Conservation (phyloP, 768 basidiomycete genomes). For the Podaxis sp. region DNA sequence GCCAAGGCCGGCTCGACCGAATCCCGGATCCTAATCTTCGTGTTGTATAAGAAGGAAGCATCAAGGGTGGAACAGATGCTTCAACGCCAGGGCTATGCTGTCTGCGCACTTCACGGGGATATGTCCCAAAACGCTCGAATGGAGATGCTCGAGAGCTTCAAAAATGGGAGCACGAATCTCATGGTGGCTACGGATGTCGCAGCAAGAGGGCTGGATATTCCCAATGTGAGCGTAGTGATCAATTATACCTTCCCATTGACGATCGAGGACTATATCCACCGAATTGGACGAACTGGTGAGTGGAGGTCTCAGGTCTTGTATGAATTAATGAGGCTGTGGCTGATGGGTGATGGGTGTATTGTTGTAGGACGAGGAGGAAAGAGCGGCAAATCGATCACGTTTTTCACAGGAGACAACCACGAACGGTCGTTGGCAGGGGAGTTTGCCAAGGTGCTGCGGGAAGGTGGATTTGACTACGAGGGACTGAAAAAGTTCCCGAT, state of each 20-base stretch:
- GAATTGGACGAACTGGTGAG: slow-evolving; percentile 85
- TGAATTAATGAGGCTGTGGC: neutral
- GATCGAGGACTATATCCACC: slow-evolving; percentile 90
- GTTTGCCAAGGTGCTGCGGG: slow-evolving; percentile 85
- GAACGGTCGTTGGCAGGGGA: slow-evolving; percentile 90
- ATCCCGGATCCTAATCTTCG: slow-evolving; percentile 86
- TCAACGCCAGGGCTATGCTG: slow-evolving; percentile 68
- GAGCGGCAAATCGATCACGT: slow-evolving; percentile 89
- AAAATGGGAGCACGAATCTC: slow-evolving; percentile 74
- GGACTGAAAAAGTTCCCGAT: slow-evolving; percentile 87
- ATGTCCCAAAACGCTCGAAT: slow-evolving; percentile 83
- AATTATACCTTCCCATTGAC: slow-evolving; percentile 99
- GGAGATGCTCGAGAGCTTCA: slow-evolving; percentile 84
- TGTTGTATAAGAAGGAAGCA: slow-evolving; percentile 97
- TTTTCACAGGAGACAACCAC: slow-evolving; percentile 91
- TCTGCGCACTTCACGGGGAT: slow-evolving; percentile 88
- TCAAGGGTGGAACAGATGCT: slow-evolving; percentile 85
- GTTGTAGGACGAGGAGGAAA: slow-evolving; percentile 81
- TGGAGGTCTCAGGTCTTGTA: slow-evolving; percentile 13
- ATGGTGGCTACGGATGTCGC: slow-evolving; percentile 98
- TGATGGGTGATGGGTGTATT: neutral
- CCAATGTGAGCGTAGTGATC: slow-evolving; percentile 90
- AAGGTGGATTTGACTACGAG: slow-evolving; percentile 80
- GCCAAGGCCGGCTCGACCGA: slow-evolving; percentile 49
- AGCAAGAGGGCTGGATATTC: slow-evolving; percentile 95